A percentile compares a stretch with the other conserved stretches of the same genome.
Evolutionary conservation across 2,329 filamentous ascomycete species (phyloP).

Genomic region (Stylonectria norvegica): DNA sequence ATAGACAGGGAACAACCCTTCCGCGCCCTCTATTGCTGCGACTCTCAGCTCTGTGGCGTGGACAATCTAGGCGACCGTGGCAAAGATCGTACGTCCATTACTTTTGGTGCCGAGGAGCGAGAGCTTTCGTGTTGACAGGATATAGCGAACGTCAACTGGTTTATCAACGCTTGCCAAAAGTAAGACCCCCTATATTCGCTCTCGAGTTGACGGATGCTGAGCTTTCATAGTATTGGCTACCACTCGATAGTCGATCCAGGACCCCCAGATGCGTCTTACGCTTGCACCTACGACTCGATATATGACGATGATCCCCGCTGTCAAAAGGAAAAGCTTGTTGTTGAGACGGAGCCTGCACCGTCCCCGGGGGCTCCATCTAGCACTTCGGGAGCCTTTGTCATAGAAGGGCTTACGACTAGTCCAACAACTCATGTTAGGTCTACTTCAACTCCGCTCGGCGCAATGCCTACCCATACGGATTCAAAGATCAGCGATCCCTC

Average conservation of each 20-base stretch:
- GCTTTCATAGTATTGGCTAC: conserved; percentile 22
- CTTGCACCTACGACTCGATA: conserved; percentile 17
- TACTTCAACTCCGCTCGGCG: conserved; percentile 6
- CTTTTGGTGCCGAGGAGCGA: not conserved
- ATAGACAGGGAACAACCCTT: conserved; percentile 32
- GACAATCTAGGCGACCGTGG: conserved; percentile 28
- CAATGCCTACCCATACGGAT: conserved; percentile 12
- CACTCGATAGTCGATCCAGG: conserved; percentile 24
- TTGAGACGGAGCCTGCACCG: conserved; percentile 1
- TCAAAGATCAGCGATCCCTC: conserved; percentile 19
- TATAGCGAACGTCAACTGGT: conserved; percentile 48
- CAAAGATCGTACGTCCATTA: conserved; percentile 42
- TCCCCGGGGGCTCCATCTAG: conserved; percentile 1
- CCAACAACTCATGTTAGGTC: not conserved
- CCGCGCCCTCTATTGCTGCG: conserved; percentile 50
- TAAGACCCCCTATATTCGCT: conserved; percentile 30
- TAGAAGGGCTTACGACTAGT: conserved; percentile 1
- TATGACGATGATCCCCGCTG: conserved; percentile 12
- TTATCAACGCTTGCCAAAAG: conserved; percentile 52
- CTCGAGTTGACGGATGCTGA: conserved; percentile 6
- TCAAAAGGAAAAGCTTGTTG: conserved; percentile 4
- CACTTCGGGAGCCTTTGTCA: not conserved
- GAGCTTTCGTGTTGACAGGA: conserved; percentile 11
- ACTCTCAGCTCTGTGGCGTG: conserved; percentile 49
- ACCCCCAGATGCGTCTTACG: conserved; percentile 23